A percentile compares a stretch with the other conserved stretches of the same genome.
Evolutionary conservation across 192 early-diverging fungal species (phyloP).

Genomic region (Backusella tarrabulga): DNA sequence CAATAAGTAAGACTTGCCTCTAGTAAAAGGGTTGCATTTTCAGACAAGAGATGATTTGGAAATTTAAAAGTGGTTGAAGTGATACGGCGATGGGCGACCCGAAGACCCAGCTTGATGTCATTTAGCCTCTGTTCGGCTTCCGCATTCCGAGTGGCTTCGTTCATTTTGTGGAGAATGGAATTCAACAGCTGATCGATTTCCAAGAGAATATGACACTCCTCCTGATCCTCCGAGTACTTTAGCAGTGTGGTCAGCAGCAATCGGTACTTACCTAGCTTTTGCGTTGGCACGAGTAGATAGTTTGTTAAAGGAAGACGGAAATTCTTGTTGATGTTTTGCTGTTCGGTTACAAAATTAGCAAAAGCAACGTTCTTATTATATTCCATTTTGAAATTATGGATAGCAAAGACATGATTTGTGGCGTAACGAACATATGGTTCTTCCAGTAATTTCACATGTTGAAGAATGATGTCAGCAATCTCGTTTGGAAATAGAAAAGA

Average conservation of each 20-base stretch:
- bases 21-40: neutral
- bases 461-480: neutral
- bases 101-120: slow-evolving; percentile 3
- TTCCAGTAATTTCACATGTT: neutral
- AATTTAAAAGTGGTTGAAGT: neutral
- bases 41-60: neutral
- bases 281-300: neutral
- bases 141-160: slow-evolving; percentile 18
- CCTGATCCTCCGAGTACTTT: slow-evolving; percentile 11
- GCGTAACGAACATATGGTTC: slow-evolving; percentile 10
- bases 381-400: neutral
- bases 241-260: neutral
- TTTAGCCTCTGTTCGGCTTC: slow-evolving; percentile 1
- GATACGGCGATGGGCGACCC: neutral
- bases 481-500: neutral
- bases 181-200: neutral
- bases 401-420: slow-evolving; percentile 4
- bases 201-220: neutral
- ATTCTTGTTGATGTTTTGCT: neutral
- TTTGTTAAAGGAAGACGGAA: neutral
- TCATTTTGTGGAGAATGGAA: slow-evolving; percentile 9
- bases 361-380: neutral
- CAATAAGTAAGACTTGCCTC: neutral
- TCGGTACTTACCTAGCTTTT: slow-evolving; percentile 8
- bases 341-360: neutral